These are phyloP conservation scores for Bryoerythrophyllum caledonicum DNA, from an alignment of 225 moss, liverwort and hornwort genomes.

Conservation along the genomic window DNA sequence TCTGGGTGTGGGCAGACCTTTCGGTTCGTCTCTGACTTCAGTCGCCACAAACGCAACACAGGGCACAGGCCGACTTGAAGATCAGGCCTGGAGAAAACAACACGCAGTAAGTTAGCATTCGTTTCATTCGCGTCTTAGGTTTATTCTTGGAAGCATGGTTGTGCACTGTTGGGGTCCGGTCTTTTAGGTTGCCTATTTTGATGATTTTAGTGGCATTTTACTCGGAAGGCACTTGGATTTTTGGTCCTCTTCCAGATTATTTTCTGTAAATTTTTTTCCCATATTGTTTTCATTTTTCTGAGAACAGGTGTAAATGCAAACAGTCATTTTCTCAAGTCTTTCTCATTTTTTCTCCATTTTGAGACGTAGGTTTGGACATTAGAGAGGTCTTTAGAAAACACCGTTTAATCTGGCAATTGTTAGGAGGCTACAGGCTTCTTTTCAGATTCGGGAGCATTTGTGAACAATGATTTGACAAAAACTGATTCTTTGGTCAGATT, in stretches of 20 bases:
- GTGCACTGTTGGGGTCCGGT: conserved; percentile 31
- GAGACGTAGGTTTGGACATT: conserved; percentile 14
- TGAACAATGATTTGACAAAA: conserved; percentile 21
- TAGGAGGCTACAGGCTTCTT: conserved; percentile 7
- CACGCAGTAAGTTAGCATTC: conserved; percentile 41
- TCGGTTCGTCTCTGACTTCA: conserved; percentile 97
- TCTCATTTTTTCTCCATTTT: background rate
- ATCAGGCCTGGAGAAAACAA: conserved; percentile 17
- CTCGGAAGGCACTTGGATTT: conserved; percentile 36
- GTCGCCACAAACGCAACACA: conserved; percentile 93
- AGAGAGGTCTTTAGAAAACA: conserved; percentile 14
- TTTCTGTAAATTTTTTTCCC: conserved; percentile 25
- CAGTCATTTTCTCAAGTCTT: conserved; percentile 19
- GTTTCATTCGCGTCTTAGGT: conserved; percentile 35
- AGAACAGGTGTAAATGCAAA: conserved; percentile 42
- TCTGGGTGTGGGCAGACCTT: conserved; percentile 92
- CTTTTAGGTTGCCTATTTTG: conserved; percentile 38
- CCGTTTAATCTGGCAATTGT: conserved; percentile 11
- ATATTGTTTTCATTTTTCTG: conserved; percentile 45
- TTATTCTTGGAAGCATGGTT: conserved; percentile 51
- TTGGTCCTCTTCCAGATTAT: conserved; percentile 32
- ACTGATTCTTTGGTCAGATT: conserved; percentile 5
- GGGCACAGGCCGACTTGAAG: conserved; percentile 63
- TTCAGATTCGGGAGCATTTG: conserved; percentile 13
- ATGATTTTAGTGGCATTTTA: conserved; percentile 35